Evolutionary conservation across 1,139 yeast species (phyloP).

Genomic region (Candida albicans): DNA sequence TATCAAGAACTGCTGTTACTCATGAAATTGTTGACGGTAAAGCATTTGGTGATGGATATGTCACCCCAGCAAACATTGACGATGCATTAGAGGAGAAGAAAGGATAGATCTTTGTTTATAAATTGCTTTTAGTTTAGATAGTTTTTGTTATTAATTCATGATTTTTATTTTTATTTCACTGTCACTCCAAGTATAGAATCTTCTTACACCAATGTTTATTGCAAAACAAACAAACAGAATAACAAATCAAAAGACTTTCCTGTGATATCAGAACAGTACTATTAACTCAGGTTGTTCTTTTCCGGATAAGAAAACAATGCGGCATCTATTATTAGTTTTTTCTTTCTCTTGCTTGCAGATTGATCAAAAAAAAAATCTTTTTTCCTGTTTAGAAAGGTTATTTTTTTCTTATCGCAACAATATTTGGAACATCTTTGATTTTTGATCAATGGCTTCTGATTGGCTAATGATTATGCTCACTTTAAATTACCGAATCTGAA

Average conservation of each 20-base stretch:
- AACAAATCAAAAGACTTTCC: no score
- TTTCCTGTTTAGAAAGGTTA: not conserved
- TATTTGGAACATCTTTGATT: not conserved
- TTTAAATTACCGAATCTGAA: not conserved
- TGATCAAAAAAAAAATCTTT: not conserved
- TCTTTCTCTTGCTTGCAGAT: not conserved
- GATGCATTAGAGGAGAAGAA: constrained; percentile 26
- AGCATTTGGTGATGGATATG: constrained; percentile 22
- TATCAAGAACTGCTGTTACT: constrained; percentile 22
- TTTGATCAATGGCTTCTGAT: not conserved
- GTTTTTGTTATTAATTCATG: not conserved
- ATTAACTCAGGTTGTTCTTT: no score
- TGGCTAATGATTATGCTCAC: constrained; percentile 1
- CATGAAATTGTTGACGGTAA: constrained; percentile 32
- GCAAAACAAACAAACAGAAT: no score
- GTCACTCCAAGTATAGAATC: not conserved
- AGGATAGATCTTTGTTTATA: constrained; percentile 7
- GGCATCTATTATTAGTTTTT: not conserved
- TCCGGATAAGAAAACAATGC: no score
- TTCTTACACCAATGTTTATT: not conserved
- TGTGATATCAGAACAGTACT: no score
- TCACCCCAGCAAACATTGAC: constrained; percentile 27
- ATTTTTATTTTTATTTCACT: not conserved
- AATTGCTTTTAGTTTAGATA: not conserved
- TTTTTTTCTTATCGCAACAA: not conserved